Base-by-base conservation (phyloP, 208 protist species). In the Leishmania tarentolae region DNA sequence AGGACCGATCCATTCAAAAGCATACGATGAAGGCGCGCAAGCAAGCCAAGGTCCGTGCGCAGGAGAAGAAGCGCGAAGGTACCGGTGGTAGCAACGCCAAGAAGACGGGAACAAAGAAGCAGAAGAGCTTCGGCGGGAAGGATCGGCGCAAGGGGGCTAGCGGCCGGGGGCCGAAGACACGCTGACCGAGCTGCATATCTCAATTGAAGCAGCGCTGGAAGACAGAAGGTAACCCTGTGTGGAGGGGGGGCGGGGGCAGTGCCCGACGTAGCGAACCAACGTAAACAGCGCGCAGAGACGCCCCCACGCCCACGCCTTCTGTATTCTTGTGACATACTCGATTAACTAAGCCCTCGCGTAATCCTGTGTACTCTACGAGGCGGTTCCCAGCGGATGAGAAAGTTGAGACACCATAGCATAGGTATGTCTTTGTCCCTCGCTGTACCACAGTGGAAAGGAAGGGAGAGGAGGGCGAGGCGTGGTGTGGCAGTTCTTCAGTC, bases 1-100 rank as follows among this genome's bases (percentile, higher is more conserved):
- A 92, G 81, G 89, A 95, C 46, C 83, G 89, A 28, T 83, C 82
- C 8, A 79, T 83, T 40, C 70, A 83, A 40, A 87, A 88, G 74
- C 87, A 92, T 76, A 86, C 50, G 44, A 79, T 78, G 81, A 79
- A 73, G 61, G 85, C 80, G 28, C 81, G 79, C n/a, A 84, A 81
- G 79, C 77, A 84, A 35, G 80, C 79, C 40, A 88, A 79, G 70
- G 63, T 70, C 71, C 80, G 70, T 53, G 76, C 83, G 6, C 87
- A 83, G 75, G 59, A 80, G 8, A 84, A 82, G 72, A 91, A 83
- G 81, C 69, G 71, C 46, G 76, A 75, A 9, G 76, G 40, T 28
- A 37, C 59, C 44, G 42, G 61, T 52, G 42, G 61, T 35, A 28
- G n/a, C 56, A 13, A 40, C 31, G 69, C 72, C 17, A 78, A 77